A percentile compares a stretch with the other conserved stretches of the same genome.
These are phyloP conservation scores for Strigomonas culicis DNA, from an alignment of 208 protist genomes.

Conservation along the genomic window DNA sequence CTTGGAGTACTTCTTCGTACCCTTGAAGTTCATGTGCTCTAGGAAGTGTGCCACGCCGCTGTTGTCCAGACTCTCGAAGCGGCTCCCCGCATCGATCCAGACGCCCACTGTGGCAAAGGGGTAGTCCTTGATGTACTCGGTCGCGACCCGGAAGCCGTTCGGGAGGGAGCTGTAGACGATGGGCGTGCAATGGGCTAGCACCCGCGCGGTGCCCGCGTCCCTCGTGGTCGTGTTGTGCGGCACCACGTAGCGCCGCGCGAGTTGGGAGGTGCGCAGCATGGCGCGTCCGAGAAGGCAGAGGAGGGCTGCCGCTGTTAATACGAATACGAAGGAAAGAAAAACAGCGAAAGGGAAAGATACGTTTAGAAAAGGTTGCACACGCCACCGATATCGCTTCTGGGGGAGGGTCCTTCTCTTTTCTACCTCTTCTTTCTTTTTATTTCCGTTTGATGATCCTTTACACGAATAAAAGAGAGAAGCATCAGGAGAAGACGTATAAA, in stretches of 20 bases:
- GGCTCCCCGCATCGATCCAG: slow-evolving; percentile 97
- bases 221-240: slow-evolving; percentile 55
- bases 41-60: slow-evolving; percentile 99
- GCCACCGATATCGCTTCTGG: too few relatives aligned
- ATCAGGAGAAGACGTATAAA: too few relatives aligned
- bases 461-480: too few relatives aligned
- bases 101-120: slow-evolving; percentile 96
- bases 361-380: too few relatives aligned
- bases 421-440: neutral
- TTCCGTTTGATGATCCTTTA: too few relatives aligned
- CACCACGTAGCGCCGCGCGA: neutral
- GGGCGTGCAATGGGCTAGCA: slow-evolving; percentile 62
- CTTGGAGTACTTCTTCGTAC: slow-evolving; percentile 91
- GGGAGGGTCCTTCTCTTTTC: too few relatives aligned
- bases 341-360: neutral
- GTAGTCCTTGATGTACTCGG: slow-evolving; percentile 86
- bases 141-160: slow-evolving; percentile 98
- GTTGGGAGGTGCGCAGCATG: neutral
- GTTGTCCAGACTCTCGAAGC: slow-evolving; percentile 96
- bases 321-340: neutral
- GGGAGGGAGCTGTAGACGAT: slow-evolving; percentile 90
- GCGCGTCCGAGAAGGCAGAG: slow-evolving; percentile 5
- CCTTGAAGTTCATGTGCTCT: slow-evolving; percentile 99
- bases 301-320: too few relatives aligned
- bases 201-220: slow-evolving; percentile 39